A percentile compares a stretch with the other conserved stretches of the same genome.
Evolutionary conservation across 2,329 filamentous ascomycete genomes (phyloP).

Genomic region (Cladophialophora psammophila): DNA sequence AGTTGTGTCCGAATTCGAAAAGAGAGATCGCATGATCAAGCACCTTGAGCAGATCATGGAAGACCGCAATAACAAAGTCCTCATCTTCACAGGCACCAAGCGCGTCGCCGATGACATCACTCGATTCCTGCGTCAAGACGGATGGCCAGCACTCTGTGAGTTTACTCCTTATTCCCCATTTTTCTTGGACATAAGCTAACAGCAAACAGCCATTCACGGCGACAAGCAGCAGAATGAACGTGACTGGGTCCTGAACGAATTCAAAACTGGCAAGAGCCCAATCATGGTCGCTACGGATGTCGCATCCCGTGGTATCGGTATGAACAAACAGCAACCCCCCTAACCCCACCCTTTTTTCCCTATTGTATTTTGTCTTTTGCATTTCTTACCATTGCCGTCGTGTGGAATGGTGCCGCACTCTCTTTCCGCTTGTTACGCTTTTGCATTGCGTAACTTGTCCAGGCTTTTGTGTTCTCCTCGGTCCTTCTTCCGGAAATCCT

Average conservation of each 20-base stretch:
- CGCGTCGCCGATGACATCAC: conserved; percentile 98
- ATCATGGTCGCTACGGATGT: conserved; percentile 99
- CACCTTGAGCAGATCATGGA: conserved; percentile 98
- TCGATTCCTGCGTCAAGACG: conserved; percentile 94
- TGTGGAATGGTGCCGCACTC: conserved; percentile 74
- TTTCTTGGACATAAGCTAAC: conserved; percentile 47
- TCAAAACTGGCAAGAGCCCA: conserved; percentile 98
- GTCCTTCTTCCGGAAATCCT: conserved; percentile 86
- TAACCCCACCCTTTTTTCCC: conserved; percentile 44
- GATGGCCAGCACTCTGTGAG: conserved; percentile 95
- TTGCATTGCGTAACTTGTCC: conserved; percentile 87
- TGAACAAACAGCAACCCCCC: conserved; percentile 67
- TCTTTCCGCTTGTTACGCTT: conserved; percentile 85
- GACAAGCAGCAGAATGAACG: conserved; percentile 99
- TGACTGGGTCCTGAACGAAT: conserved; percentile 99
- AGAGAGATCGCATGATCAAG: conserved; percentile 96
- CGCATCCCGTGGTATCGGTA: conserved; percentile 99
- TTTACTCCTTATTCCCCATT: conserved; percentile 40
- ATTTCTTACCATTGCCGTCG: conserved; percentile 59
- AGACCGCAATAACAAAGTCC: conserved; percentile 90
- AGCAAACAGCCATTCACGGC: conserved; percentile 82
- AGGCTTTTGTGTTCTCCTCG: conserved; percentile 73
- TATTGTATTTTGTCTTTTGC: conserved; percentile 46
- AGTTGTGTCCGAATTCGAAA: conserved; percentile 94
- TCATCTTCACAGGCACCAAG: conserved; percentile 87